Evolutionary conservation across 106 monocot genomes (phyloP).

Genomic region (Dendrobium chrysotoxum): DNA sequence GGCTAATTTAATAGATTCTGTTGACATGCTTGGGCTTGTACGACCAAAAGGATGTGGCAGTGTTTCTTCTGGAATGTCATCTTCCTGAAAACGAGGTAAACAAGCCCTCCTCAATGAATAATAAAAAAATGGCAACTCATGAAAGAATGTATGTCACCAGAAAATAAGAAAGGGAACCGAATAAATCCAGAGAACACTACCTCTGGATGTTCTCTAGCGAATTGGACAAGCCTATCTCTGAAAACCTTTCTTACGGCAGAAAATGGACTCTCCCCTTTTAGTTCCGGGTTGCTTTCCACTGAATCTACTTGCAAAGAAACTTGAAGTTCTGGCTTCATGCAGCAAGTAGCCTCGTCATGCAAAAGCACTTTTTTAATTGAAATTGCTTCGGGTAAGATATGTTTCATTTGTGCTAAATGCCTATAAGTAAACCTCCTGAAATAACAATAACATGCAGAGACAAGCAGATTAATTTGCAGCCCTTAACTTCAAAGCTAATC

Average conservation of each 20-base stretch:
- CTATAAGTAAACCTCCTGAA: slow-evolving; percentile 51
- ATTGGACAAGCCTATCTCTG: slow-evolving; percentile 42
- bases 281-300: slow-evolving; percentile 11
- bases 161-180: background rate
- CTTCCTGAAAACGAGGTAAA: slow-evolving; percentile 32
- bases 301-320: slow-evolving; percentile 31
- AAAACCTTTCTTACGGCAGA: slow-evolving; percentile 40
- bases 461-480: background rate
- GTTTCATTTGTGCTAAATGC: slow-evolving; percentile 57
- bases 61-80: slow-evolving; percentile 52
- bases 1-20: background rate
- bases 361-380: slow-evolving; percentile 47
- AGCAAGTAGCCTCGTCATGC: slow-evolving; percentile 53
- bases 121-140: background rate
- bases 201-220: slow-evolving; percentile 41
- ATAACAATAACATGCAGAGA: background rate
- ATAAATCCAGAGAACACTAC: slow-evolving; percentile 12
- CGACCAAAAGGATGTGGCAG: slow-evolving; percentile 51
- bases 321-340: slow-evolving; percentile 62
- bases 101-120: background rate
- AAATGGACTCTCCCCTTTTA: slow-evolving; percentile 31
- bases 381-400: slow-evolving; percentile 53
- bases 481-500: background rate
- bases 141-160: background rate
- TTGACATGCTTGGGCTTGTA: slow-evolving; percentile 9